Percentiles rank a stretch among this genome's conserved stretches.
Conservation (phyloP, 129 eudicot species). For the Artemisia argyi region DNA sequence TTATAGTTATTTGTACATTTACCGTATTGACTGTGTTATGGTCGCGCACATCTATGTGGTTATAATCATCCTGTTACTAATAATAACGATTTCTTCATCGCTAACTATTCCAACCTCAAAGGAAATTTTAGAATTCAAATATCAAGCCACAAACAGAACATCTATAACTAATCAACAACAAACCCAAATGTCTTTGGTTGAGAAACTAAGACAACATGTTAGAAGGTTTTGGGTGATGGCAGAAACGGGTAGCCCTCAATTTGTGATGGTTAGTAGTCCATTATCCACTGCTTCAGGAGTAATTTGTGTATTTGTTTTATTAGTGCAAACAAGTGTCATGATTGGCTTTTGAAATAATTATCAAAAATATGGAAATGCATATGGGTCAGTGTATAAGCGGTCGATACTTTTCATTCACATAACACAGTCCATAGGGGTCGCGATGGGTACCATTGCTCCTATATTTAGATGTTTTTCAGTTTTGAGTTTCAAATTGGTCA, state of each 20-base stretch:
- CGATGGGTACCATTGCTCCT: constrained; percentile 12
- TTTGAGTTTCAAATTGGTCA: background rate
- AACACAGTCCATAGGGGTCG: background rate
- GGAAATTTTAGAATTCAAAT: constrained; percentile 27
- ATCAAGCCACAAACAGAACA: constrained; percentile 13
- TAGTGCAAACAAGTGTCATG: background rate
- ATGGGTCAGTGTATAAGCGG: constrained; percentile 9
- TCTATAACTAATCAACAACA: background rate
- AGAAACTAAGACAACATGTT: constrained; percentile 14
- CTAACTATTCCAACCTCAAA: constrained; percentile 27
- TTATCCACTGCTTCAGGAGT: constrained; percentile 15
- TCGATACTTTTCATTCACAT: background rate
- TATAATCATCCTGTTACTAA: constrained; percentile 19
- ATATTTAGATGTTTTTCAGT: background rate
- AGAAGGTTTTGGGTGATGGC: constrained; percentile 19
- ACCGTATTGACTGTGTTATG: too few species aligned
- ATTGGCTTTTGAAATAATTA: too few species aligned
- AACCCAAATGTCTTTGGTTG: background rate
- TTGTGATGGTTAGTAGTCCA: constrained; percentile 15
- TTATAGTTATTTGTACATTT: too few species aligned
- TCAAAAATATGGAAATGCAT: too few species aligned
- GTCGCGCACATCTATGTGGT: background rate
- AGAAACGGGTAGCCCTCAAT: constrained; percentile 20
- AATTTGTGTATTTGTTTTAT: constrained; percentile 8
- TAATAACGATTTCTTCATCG: constrained; percentile 25